Evolutionary conservation across 768 basidiomycete genomes (phyloP), one percentile per base, ranked within the genome.

Genomic region (Lentinula aciculospora): DNA sequence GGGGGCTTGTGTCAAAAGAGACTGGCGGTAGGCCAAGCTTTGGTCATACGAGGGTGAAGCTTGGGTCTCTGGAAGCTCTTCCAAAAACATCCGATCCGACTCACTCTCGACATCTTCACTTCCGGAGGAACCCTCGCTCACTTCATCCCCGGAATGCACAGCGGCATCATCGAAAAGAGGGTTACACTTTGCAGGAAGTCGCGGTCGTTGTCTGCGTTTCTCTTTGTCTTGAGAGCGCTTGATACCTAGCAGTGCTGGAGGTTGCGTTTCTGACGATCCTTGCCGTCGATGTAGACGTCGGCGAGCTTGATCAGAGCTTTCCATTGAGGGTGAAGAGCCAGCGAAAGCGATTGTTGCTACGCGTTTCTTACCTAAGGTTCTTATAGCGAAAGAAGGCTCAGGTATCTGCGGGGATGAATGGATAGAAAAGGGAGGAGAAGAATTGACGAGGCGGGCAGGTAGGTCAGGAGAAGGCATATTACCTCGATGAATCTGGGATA

Each of bases 71-170:
- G 83, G 76, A 17, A 82, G 69, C 47, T 85, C 80, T 59, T 82
- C 76, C 32, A 91, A 68, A 70, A 94, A 94, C 61, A 68, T 72
- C 46, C 79, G 73, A 65, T 93, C 90, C 32, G 81, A 83, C 64
- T 88, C 89, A 65, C 76, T 80, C 64, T 87, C 87, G 27, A 72
- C 74, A 25, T 81, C 77, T 60, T 77, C 81, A 63, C 72, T 76
- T 32, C 72, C 76, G 0, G 85, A 86, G 1, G 73, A 75, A 32
- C 88, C 89, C 56, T 76, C 79, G 63, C 85, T 86, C 56, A 76
- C 75, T 64, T 93, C 92, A 57, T 90, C 89, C 19, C 90, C 92
- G 8, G 92, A 94, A 64, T 92, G 92, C 17, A 69, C 69, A 3
- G 92, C 92, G 66, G 85, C 86, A 32, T 81, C 74, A 62, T 90